Base-by-base conservation (phyloP, 1,139 yeast genomes). In the Yamadazyma atmosphaerica region DNA sequence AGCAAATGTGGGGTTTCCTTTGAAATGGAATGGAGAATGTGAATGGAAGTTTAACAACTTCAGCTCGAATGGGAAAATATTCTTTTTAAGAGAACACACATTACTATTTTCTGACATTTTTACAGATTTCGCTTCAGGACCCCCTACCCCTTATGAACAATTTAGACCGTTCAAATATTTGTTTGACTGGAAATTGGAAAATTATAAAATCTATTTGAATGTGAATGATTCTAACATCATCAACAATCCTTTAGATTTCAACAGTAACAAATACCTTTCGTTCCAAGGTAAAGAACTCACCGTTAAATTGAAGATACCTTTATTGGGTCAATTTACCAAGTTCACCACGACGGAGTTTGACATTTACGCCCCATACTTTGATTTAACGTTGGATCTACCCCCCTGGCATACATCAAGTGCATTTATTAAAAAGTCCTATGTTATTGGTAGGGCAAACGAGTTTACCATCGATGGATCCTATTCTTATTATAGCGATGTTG, bases 351-450 rank as follows among this genome's bases (percentile, higher is more conserved):
- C 87, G 13, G 64, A 72, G 4, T 87, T 75, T 49, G 58, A 61
- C 1, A 50, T 88, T 2, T 49, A 50, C 28, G 84, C 96, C 0
- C 80, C 88, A 0, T 62, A 62, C 37, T 79, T 88, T 49, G 77
- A 82, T 38, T 54, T 90, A 34, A 66, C 77, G 1, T 60, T 90
- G 4, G 85, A 82, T 43, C 79, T 94, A 0, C 98, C 98, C 0
- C 84, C 92, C 0, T 92, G 98, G 96, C 95, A 88, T 54, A 89
- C 98, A 0, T 66, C 81, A 13, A 76, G 81, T 46, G 83, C 86
- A 34, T 92, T 90, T 49, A 60, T 85, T 63, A 74, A 72, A 36
- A 69, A 73, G 19, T 74, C 79, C 14, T 79, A 77, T 32, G 65
- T 83, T 21, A 56, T 70, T 42, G 98, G 96, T 0, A 67, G 80